Evolutionary conservation across 164 flowering plant species (phyloP), one percentile per base, ranked within the genome.

Genomic region (Buxus sempervirens): DNA sequence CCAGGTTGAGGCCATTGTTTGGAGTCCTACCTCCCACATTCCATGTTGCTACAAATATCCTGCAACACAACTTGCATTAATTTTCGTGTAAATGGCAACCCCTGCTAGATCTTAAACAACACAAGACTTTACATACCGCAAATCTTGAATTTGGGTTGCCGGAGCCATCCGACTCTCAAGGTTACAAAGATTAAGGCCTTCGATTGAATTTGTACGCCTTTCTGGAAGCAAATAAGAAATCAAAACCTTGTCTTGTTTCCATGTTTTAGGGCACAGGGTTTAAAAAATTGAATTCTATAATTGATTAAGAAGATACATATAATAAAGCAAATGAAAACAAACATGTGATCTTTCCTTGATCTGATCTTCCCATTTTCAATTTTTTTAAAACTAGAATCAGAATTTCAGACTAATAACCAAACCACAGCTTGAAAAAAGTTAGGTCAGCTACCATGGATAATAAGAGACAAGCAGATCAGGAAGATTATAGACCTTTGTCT

Each of bases 1-100:
- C 95, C 21, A 96, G 88, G 78, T 92, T 84, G 56, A 96, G 82
- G 63, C 76, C 80, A 63, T 66, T 73, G 68, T 69, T 70, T 4
- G 99, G 99, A 28, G 90, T 59, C 62, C 80, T 89, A 14, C 99
- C 99, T 70, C 97, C 99, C 16, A 96, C 99, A 79, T 96, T 96
- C 99, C 99, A 93, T 20, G 99, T 96, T 19, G 80, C 89, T 9
- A 87, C 96, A 74, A 88, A 96, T 41, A 93, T 73, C 82, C 97
- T 95, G 74, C 77, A 77, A 65, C 18, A 23, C 14, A 15, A 24
- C 18, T 28, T 24, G 38, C 14, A 51, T 22, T 2, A 23, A n/a
- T 36, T 42, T n/a, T n/a, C n/a, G n/a, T n/a, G n/a, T n/a, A n/a
- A 24, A 36, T 65, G 6, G 5, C 6, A 23, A 38, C 13, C 9